These are phyloP conservation scores for Fusarium oxysporum DNA, from an alignment of 2,329 filamentous ascomycete species.

Conservation along the genomic window DNA sequence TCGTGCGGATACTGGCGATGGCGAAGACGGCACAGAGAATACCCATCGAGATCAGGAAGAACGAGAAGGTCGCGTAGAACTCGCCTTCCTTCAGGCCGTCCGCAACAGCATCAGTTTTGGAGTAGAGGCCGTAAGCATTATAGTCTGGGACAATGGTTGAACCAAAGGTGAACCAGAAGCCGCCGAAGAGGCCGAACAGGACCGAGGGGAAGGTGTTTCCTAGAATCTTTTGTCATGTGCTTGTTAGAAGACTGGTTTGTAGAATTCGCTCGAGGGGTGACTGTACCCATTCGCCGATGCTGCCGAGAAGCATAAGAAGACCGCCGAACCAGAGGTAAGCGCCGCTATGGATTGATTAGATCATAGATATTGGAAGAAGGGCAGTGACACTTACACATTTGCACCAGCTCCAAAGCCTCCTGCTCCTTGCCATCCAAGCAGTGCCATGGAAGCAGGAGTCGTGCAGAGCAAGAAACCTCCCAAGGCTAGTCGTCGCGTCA, in stretches of 20 bases:
- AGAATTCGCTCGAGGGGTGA: not conserved
- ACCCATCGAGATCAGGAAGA: not conserved
- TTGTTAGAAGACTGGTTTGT: not conserved
- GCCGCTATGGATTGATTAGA: not conserved
- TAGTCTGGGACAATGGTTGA: not conserved
- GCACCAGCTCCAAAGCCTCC: not conserved
- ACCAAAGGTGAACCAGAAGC: not conserved
- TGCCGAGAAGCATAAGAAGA: not conserved
- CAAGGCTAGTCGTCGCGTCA: not conserved
- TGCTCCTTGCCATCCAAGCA: not conserved
- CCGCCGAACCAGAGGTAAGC: not conserved
- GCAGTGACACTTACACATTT: not conserved
- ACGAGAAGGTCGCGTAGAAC: not conserved
- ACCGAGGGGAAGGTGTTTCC: not conserved
- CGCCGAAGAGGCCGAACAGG: not conserved
- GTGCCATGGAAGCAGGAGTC: not conserved
- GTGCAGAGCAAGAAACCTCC: not conserved
- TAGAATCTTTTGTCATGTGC: not conserved
- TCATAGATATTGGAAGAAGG: fast-evolving
- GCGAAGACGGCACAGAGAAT: not conserved
- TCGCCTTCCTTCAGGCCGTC: not conserved
- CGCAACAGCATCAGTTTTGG: not conserved
- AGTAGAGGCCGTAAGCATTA: not conserved
- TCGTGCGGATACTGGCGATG: not conserved
- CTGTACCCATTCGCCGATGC: constrained; percentile 1